These are phyloP conservation scores for Colletotrichum caudatum DNA, from an alignment of 2,329 filamentous ascomycete genomes.

Conservation along the genomic window DNA sequence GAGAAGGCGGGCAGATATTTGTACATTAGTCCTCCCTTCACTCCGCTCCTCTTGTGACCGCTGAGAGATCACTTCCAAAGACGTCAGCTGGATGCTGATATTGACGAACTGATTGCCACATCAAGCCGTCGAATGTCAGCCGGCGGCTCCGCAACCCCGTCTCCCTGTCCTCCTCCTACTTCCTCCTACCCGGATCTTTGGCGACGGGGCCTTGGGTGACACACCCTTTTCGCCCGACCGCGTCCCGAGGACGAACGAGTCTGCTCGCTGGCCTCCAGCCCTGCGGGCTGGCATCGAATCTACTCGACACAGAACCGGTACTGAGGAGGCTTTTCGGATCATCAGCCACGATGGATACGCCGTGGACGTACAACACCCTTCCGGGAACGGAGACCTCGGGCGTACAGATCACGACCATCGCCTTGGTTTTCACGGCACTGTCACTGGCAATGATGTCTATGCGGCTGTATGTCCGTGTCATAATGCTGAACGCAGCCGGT, in stretches of 20 bases:
- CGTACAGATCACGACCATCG: slow-evolving; percentile 49
- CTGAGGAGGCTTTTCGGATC: not conserved
- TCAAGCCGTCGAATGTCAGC: slow-evolving; percentile 26
- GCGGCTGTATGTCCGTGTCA: slow-evolving; percentile 52
- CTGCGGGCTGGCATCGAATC: not conserved
- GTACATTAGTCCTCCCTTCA: slow-evolving; percentile 23
- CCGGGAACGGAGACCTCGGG: slow-evolving; percentile 50
- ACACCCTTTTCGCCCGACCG: not conserved
- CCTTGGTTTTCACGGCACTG: slow-evolving; percentile 47
- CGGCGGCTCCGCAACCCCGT: slow-evolving; percentile 28
- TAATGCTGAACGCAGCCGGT: slow-evolving; percentile 52
- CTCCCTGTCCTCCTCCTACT: slow-evolving; percentile 16
- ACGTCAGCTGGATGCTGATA: slow-evolving; percentile 18
- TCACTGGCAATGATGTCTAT: slow-evolving; percentile 50
- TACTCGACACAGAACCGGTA: not conserved
- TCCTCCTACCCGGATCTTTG: slow-evolving; percentile 23
- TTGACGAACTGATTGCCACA: slow-evolving; percentile 24
- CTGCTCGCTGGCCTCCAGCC: slow-evolving; percentile 2
- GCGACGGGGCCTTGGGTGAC: not conserved
- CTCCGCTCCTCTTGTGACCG: slow-evolving; percentile 13
- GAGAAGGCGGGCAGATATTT: slow-evolving; percentile 4
- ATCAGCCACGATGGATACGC: slow-evolving; percentile 18
- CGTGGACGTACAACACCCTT: slow-evolving; percentile 54
- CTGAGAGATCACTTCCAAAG: not conserved
- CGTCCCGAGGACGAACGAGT: not conserved